Base-by-base conservation (phyloP, 2,329 filamentous ascomycete genomes). In the Epichloe uncinata region DNA sequence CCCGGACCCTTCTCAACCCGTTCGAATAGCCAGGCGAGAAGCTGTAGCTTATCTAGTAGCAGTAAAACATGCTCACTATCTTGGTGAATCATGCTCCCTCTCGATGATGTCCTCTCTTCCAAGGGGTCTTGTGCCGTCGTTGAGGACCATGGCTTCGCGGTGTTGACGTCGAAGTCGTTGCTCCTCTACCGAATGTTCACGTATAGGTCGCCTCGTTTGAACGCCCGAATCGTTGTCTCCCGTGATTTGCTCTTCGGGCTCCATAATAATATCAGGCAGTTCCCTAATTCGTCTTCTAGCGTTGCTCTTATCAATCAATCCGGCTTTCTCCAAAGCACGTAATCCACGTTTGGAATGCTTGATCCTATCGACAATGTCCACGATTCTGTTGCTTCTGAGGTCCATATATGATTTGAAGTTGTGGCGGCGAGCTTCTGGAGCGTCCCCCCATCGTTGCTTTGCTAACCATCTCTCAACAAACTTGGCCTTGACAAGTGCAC, bases 131-230 rank as follows among this genome's bases (percentile, higher is more conserved):
- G 79, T 87, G n/a, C 87, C 86, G 60, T 95, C 88, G 59, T 89
- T 91, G 50, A 95, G 71, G 18, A 96, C 89, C 78, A 96, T 90
- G 4, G 88, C 89, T 69, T 95, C 88, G 56, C 89, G 77, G 60
- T 91, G 78, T 46, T 87, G 77, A 55, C 89, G 77, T 52, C 88
- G 73, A 53, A 90, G 72, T 48, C 84, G 78, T 59, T 86, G 82
- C 63, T 91, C 86, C 61, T 81, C 81, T 6, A 67, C 71, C 52
- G 72, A 80, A 61, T 79, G 76, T 51, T 79, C 76, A 52, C 72
- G 36, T 11, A 50, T 58, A 2, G 64, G 61, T 36, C 67, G 58
- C 34, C 64, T 58, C 5, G 57, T 51, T 20, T 62, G 63, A 37
- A 55, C 57, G 33, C 64, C 64, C 3, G 54, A 49, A 8, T 54